Conservation (phyloP, 345 rosid species). For the Dovyalis caffra region DNA sequence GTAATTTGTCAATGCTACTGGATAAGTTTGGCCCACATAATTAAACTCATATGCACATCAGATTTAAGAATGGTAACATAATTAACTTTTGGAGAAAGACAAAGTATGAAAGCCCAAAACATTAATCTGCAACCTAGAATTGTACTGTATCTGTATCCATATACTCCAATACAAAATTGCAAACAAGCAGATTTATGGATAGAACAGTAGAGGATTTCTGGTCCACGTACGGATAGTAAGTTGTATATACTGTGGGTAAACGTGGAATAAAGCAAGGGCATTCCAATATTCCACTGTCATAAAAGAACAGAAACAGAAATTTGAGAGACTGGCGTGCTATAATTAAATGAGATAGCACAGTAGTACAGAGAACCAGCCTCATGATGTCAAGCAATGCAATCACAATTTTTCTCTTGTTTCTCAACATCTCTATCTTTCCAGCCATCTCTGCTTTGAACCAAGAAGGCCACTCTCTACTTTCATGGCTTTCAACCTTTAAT, state of each 20-base stretch:
- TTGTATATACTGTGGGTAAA: slow-evolving; percentile 22
- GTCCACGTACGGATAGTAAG: not conserved
- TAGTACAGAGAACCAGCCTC: slow-evolving; percentile 25
- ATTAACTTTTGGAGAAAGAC: not conserved
- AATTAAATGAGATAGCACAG: slow-evolving; percentile 38
- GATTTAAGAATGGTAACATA: not conserved
- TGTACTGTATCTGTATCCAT: not conserved
- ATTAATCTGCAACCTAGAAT: not conserved
- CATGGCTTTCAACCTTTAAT: slow-evolving; percentile 67
- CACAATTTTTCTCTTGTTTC: slow-evolving; percentile 42
- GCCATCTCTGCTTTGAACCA: slow-evolving; percentile 51
- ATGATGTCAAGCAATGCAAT: slow-evolving; percentile 54
- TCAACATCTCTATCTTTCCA: slow-evolving; percentile 42
- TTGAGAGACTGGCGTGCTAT: slow-evolving; percentile 14
- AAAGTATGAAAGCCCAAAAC: not conserved
- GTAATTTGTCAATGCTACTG: too few relatives aligned
- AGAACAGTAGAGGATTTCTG: not conserved
- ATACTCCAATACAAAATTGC: not conserved
- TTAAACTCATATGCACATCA: too few relatives aligned
- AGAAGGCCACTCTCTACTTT: slow-evolving; percentile 65
- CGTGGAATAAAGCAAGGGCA: slow-evolving; percentile 20
- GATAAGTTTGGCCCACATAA: too few relatives aligned
- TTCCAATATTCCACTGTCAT: slow-evolving; percentile 12
- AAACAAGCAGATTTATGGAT: slow-evolving; percentile 1
- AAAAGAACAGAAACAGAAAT: slow-evolving; percentile 11